These are phyloP conservation scores for Saturnispora bothae DNA, from an alignment of 805 yeast genomes.

Conservation along the genomic window DNA sequence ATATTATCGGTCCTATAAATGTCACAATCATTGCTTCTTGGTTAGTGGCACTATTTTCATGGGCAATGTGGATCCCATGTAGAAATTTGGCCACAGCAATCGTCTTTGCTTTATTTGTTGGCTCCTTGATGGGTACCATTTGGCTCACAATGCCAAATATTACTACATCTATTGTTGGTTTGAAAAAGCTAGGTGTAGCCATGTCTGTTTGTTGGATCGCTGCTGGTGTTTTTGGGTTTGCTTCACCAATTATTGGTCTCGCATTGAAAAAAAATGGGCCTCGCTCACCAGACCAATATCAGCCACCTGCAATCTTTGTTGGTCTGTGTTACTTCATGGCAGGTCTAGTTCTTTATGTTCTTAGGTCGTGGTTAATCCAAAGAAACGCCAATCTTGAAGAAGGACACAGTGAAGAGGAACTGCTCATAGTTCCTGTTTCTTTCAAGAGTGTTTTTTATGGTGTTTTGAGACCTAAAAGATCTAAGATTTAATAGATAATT, in stretches of 20 bases:
- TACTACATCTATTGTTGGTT: constrained; percentile 42
- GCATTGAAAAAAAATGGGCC: constrained; percentile 32
- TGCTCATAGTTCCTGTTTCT: constrained; percentile 12
- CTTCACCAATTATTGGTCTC: constrained; percentile 53
- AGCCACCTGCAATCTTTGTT: constrained; percentile 45
- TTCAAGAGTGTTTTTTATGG: constrained; percentile 1
- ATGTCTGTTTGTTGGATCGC: constrained; percentile 39
- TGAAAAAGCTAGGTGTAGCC: constrained; percentile 40
- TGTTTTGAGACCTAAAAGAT: constrained; percentile 7
- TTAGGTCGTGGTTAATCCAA: constrained; percentile 47
- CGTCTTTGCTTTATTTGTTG: constrained; percentile 41
- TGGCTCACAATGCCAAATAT: constrained; percentile 48
- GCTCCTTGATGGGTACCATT: constrained; percentile 50
- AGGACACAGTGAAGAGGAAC: constrained; percentile 16
- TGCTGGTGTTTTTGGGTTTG: constrained; percentile 40
- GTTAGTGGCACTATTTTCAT: constrained; percentile 31
- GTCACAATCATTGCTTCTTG: constrained; percentile 30
- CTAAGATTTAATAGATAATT: constrained; percentile 10
- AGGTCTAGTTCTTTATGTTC: constrained; percentile 30
- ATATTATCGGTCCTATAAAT: constrained; percentile 41
- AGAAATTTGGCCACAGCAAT: constrained; percentile 46
- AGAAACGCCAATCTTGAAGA: constrained; percentile 29
- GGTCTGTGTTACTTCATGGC: constrained; percentile 45
- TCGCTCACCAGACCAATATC: constrained; percentile 36
- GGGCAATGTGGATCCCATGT: constrained; percentile 50